These are phyloP conservation scores for Teratosphaeria viscida DNA, from an alignment of 2,329 filamentous ascomycete species.

Conservation along the genomic window DNA sequence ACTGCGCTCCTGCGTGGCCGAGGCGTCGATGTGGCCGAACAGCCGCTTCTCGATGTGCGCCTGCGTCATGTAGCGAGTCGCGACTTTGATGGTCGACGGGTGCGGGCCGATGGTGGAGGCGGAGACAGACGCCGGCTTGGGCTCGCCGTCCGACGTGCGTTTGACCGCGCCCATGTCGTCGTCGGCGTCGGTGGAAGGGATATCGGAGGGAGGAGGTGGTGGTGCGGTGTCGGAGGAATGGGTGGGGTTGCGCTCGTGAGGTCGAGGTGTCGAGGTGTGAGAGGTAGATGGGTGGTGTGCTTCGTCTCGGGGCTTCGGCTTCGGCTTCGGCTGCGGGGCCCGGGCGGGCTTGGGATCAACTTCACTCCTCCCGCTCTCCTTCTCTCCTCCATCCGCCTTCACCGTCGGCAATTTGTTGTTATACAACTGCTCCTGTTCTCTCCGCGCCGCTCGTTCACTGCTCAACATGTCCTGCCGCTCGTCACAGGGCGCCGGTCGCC, in stretches of 20 bases:
- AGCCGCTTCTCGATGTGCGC: conserved; percentile 67
- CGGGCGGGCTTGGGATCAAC: neutral
- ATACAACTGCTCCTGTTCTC: neutral
- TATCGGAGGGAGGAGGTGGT: neutral
- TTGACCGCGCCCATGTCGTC: conserved; percentile 21
- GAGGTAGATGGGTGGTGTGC: neutral
- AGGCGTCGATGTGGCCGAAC: conserved; percentile 14
- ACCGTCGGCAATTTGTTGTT: neutral
- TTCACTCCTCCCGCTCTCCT: neutral
- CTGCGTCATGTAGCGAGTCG: conserved; percentile 71
- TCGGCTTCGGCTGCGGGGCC: neutral
- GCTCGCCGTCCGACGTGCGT: conserved; percentile 23
- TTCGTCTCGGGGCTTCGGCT: neutral
- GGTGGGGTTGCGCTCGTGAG: neutral
- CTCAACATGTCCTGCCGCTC: neutral
- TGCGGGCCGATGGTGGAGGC: conserved; percentile 38
- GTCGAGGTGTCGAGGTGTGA: neutral
- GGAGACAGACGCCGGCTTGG: conserved; percentile 9
- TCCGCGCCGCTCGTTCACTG: neutral
- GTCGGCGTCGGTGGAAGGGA: neutral
- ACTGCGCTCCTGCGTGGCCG: conserved; percentile 50
- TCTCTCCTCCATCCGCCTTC: neutral
- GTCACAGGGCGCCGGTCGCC: neutral
- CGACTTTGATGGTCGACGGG: conserved; percentile 53
- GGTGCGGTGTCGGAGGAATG: neutral